Base-by-base conservation (phyloP, 2,329 filamentous ascomycete genomes). In the Huntiella bhutanensis region DNA sequence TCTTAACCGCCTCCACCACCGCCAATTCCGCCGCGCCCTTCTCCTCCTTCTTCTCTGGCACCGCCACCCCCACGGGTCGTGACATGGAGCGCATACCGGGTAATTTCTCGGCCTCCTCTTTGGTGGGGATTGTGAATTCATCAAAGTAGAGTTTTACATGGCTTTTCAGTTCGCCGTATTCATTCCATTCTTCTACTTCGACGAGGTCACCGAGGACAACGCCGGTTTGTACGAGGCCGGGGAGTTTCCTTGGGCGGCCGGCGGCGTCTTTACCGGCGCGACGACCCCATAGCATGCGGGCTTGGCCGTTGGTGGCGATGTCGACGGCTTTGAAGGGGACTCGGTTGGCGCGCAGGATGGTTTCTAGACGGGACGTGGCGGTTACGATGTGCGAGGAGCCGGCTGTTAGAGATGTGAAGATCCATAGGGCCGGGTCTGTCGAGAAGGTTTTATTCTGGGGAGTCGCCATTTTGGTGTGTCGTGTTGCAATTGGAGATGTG, bases 151-250 rank as follows among this genome's bases (percentile, higher is more conserved):
- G 73, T 51, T 70, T 77, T 55, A 96, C 76, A 55, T 88, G 81
- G 62, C 88, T 76, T 61, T 86, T 85, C 51, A 98, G 73, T 64
- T 96, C 88, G 62, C 86, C 86, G 62, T 92, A 95, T 61, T 98
- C 91, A 66, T 98, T 98, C 91, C 88, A 96, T 60, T 98, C 91
- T 64, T 98, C 91, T 52, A 96, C 77, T 62, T 96, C 80, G 52
- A 88, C 81, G 43, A 95, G 71, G 60, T 95, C 91, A 48, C 84
- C 91, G 45, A 98, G 62, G 13, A 96, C 78, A 50, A 79, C 66
- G 11, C 86, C 87, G 62, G 82, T 80, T 64, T 93, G 92, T 37
- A 96, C 84, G 40, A 98, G 64, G 3, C 79, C 82, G 0, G 91
- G 91, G 40, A 98, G 68, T 66, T 92, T 95, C 62, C 82, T 80